A percentile compares a stretch with the other conserved stretches of the same genome.
These are phyloP conservation scores for Xylariaceae sp. DNA, from an alignment of 2,329 filamentous ascomycete genomes.

Conservation along the genomic window DNA sequence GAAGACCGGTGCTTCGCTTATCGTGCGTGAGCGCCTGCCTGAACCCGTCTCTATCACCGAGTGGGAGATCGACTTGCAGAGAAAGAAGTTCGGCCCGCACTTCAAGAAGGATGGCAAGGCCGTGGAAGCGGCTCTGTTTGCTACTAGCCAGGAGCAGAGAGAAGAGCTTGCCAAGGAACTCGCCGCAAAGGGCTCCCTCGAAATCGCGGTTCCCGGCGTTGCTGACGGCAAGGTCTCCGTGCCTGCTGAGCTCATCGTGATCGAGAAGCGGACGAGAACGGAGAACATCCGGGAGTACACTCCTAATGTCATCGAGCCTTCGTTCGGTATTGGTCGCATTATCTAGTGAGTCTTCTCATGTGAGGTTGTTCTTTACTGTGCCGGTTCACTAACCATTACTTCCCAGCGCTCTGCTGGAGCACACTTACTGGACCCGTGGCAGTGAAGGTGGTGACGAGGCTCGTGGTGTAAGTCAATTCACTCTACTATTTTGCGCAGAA, in stretches of 20 bases:
- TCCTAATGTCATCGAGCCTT: conserved; percentile 94
- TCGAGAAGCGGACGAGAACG: conserved; percentile 75
- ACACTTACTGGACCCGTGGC: conserved; percentile 82
- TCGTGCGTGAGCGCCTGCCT: conserved; percentile 76
- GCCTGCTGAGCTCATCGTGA: conserved; percentile 69
- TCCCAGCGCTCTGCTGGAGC: conserved; percentile 69
- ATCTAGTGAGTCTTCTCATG: conserved; percentile 50
- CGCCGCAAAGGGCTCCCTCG: conserved; percentile 64
- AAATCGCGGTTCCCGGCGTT: conserved; percentile 64
- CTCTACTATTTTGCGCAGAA: neutral
- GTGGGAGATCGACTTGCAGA: conserved; percentile 82
- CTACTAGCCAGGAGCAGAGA: conserved; percentile 71
- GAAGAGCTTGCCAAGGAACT: conserved; percentile 75
- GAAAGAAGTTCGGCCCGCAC: conserved; percentile 90
- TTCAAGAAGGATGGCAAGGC: conserved; percentile 93
- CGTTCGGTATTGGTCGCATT: conserved; percentile 93
- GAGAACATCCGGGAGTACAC: conserved; percentile 88
- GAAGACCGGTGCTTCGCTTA: conserved; percentile 79
- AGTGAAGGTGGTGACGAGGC: conserved; percentile 68
- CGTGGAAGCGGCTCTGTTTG: conserved; percentile 73
- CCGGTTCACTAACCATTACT: conserved; percentile 4
- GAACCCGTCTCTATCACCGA: conserved; percentile 77
- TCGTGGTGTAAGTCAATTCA: conserved; percentile 62
- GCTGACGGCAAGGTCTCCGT: conserved; percentile 65
- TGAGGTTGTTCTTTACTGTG: neutral